Conservation (phyloP, 768 basidiomycete species). For the Russula earlei region DNA sequence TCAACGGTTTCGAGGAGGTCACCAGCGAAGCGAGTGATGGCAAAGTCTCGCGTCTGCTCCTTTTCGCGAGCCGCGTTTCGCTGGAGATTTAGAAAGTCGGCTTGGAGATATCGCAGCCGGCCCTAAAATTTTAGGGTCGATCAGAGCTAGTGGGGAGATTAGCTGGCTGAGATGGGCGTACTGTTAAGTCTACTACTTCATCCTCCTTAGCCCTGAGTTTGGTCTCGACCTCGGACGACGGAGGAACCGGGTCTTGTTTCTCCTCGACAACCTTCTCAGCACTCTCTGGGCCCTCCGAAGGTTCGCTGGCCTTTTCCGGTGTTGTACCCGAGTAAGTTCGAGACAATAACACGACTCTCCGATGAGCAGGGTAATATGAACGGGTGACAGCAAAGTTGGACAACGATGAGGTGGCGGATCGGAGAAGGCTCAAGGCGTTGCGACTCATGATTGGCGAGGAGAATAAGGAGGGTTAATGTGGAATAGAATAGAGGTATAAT, state of each 20-base stretch:
- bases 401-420: constrained; percentile 50
- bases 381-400: constrained; percentile 41
- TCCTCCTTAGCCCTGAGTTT: constrained; percentile 76
- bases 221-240: constrained; percentile 28
- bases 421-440: constrained; percentile 42
- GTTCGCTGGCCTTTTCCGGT: constrained; percentile 26
- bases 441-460: constrained; percentile 37
- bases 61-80: constrained; percentile 87
- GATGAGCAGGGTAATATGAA: constrained; percentile 22
- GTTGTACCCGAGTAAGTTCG: constrained; percentile 57
- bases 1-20: constrained; percentile 88
- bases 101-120: constrained; percentile 84
- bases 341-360: constrained; percentile 21
- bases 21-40: constrained; percentile 84
- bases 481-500: constrained; percentile 10
- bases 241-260: constrained; percentile 14
- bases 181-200: constrained; percentile 77
- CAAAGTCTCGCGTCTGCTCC: constrained; percentile 87
- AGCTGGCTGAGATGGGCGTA: constrained; percentile 31
- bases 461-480: constrained; percentile 6
- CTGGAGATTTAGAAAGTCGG: constrained; percentile 93
- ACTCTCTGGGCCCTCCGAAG: constrained; percentile 22
- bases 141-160: constrained; percentile 5
- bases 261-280: constrained; percentile 26
- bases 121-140: constrained; percentile 38